A percentile compares a stretch with the other conserved stretches of the same genome.
Conservation (phyloP, 345 rosid species). For the Physaria fendleri region DNA sequence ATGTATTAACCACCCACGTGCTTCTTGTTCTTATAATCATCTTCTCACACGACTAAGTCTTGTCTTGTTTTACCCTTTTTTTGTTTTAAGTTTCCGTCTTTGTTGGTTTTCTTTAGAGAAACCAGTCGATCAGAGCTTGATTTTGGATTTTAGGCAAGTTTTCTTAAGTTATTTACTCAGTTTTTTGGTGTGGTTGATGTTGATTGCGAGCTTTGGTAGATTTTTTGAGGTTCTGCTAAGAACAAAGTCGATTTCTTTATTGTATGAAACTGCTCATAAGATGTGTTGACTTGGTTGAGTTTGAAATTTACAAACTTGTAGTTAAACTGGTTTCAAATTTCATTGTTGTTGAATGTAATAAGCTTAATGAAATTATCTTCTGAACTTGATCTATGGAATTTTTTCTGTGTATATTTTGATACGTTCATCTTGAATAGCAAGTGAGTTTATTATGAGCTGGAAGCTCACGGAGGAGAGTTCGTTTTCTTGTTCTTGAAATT, state of each 20-base stretch:
- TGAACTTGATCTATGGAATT: slow-evolving; percentile 16
- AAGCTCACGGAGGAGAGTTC: neutral
- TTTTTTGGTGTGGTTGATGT: neutral
- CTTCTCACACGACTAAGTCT: slow-evolving; percentile 15
- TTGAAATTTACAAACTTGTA: neutral
- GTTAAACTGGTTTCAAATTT: neutral
- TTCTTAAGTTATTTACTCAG: neutral
- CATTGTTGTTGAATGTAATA: slow-evolving; percentile 3
- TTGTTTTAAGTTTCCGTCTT: neutral
- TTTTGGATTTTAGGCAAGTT: slow-evolving; percentile 26
- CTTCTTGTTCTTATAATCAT: slow-evolving; percentile 11
- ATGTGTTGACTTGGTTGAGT: slow-evolving; percentile 3
- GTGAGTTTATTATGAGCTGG: neutral
- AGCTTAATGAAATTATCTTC: neutral
- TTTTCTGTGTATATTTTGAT: slow-evolving; percentile 16
- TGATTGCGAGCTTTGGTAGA: neutral
- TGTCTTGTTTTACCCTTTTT: neutral
- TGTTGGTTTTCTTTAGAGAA: slow-evolving; percentile 9
- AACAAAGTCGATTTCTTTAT: slow-evolving; percentile 39
- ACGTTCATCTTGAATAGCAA: slow-evolving; percentile 14
- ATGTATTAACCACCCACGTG: slow-evolving; percentile 28
- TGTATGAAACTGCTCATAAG: slow-evolving; percentile 28
- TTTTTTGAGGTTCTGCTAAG: slow-evolving; percentile 9
- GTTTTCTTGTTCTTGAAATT: neutral
- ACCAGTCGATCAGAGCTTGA: slow-evolving; percentile 24